Evolutionary conservation across 148 eudicot species (phyloP), one percentile per base, ranked within the genome.

Genomic region (Vaccinium corymbosum): DNA sequence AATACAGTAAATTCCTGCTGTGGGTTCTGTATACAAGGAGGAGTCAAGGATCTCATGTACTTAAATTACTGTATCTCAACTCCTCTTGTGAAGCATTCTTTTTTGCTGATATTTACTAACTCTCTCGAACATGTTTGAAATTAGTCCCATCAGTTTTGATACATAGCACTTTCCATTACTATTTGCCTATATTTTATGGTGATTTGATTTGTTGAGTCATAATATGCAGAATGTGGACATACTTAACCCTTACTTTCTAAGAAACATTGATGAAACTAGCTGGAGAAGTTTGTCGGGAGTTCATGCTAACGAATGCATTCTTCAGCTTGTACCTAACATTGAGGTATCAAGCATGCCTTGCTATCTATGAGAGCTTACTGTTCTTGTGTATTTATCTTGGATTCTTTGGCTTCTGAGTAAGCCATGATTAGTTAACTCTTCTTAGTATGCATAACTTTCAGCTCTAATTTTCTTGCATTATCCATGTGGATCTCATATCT

Each of bases 271-370:
- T 87, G 95, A 90, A 64, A 91, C 87, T 73, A 91, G 95, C 72
- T 89, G 91, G 92, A 89, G 80, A 82, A 89, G 93, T 85, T 79
- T 93, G 81, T 93, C 94, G 73, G 94, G 92, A 73, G 92, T 93
- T 49, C 91, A 88, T 87, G 94, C 87, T 22, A 93, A 91, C 66
- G 80, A 83, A 78, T 83, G 91, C 87, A 89, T 93, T 83, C 95
- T 93, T 85, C 92, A 76, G 84, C 90, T 88, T 83, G 85, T 93
- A 32, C 94, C 95, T 14, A 85, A 90, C 80, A 32, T 90, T 62
- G 87, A 89, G 94, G 95, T 91, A 90, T 71, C 48, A 25, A 48
- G 57, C 55, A 66, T 52, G 55, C 55, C 14, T n/a, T 79, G 35
- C 73, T 57, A 50, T 17, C 12, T 22, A 80, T 73, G 38, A 12